A percentile compares a stretch with the other conserved stretches of the same genome.
Conservation (phyloP, 306 rosid species). For the Dalbergia cochinchinensis region DNA sequence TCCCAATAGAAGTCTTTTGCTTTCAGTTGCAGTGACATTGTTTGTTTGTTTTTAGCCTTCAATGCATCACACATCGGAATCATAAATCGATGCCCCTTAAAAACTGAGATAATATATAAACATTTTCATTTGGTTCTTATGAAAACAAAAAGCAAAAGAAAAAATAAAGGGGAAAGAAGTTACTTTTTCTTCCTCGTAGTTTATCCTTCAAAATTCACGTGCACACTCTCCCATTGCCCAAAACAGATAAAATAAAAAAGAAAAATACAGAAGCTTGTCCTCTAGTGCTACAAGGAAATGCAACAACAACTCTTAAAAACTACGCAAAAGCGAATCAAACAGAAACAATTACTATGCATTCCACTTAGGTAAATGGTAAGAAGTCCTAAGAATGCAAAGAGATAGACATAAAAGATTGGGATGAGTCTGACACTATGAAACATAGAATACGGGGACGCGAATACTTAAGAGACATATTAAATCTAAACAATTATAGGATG, state of each 20-base stretch:
- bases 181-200: background rate
- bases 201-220: slow-evolving; percentile 55
- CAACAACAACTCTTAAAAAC: slow-evolving; percentile 37
- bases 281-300: slow-evolving; percentile 25
- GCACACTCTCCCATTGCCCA: slow-evolving; percentile 50
- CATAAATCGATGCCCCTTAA: slow-evolving; percentile 53
- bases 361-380: slow-evolving; percentile 32
- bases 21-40: slow-evolving; percentile 33
- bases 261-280: slow-evolving; percentile 25
- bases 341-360: slow-evolving; percentile 37
- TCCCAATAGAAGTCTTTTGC: slow-evolving; percentile 20
- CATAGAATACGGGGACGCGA: too few species aligned
- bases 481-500: too few species aligned
- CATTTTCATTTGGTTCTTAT: background rate
- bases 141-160: background rate
- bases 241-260: slow-evolving; percentile 12
- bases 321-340: slow-evolving; percentile 44
- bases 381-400: slow-evolving; percentile 2
- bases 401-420: slow-evolving; percentile 33
- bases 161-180: background rate
- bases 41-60: slow-evolving; percentile 54
- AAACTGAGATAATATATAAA: slow-evolving; percentile 26
- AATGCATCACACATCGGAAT: slow-evolving; percentile 48
- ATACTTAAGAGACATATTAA: too few species aligned
- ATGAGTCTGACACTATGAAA: slow-evolving; percentile 63